Conservation (phyloP, 148 eudicot genomes). For the Drosera capensis region DNA sequence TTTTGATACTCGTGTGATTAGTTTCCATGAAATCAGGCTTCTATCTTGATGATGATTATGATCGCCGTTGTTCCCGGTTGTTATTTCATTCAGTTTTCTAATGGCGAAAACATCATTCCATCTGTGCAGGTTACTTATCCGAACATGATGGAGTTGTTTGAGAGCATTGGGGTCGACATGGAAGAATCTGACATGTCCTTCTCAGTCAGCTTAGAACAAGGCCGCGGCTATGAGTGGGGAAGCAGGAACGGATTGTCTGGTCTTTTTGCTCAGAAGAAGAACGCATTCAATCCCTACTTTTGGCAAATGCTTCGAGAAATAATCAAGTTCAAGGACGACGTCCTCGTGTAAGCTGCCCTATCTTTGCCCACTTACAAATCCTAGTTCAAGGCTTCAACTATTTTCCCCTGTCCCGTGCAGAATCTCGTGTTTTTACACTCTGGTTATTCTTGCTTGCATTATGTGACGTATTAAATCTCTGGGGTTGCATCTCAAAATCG, state of each 20-base stretch:
- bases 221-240: slow-evolving; percentile 86
- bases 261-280: slow-evolving; percentile 73
- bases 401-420: too few species aligned
- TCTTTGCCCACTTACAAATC: too few species aligned
- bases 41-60: too few species aligned
- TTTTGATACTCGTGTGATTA: too few species aligned
- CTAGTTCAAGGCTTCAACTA: too few species aligned
- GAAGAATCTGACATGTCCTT: slow-evolving; percentile 97
- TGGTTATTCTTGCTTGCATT: too few species aligned
- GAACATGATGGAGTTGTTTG: slow-evolving; percentile 88
- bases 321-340: slow-evolving; percentile 63
- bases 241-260: slow-evolving; percentile 64
- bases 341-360: slow-evolving; percentile 34
- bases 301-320: slow-evolving; percentile 80
- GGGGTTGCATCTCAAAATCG: too few species aligned
- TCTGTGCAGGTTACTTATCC: slow-evolving; percentile 87
- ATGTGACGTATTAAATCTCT: too few species aligned
- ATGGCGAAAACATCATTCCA: neutral
- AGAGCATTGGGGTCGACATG: slow-evolving; percentile 79
- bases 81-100: neutral
- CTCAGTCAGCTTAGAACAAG: slow-evolving; percentile 73
- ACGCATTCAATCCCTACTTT: slow-evolving; percentile 60
- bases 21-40: too few species aligned
- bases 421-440: too few species aligned
- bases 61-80: too few species aligned